A percentile compares a stretch with the other conserved stretches of the same genome.
phyloP scores from a whole-genome alignment of 305 asterid species.

The Petunia hybrid region DNA sequence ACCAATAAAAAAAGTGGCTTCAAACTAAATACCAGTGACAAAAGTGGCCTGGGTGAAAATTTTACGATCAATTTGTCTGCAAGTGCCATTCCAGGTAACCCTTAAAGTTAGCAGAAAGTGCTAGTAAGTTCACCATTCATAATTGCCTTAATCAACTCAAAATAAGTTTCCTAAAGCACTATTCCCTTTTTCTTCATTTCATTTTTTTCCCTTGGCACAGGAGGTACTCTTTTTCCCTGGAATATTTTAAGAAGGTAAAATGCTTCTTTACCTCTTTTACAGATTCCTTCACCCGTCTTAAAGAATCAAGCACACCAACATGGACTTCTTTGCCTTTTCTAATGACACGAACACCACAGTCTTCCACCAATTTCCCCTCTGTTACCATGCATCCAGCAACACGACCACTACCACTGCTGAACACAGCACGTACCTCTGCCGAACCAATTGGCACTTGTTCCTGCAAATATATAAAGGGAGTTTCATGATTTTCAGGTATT shows the following conservation, averaged over 20 bases:
- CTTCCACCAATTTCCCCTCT: constrained; percentile 90
- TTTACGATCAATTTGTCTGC: background rate
- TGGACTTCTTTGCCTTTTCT: constrained; percentile 81
- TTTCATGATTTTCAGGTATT: constrained; percentile 22
- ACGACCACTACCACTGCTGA: constrained; percentile 97
- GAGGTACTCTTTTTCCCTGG: background rate
- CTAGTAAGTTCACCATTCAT: constrained; percentile 24
- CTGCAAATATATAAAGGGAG: constrained; percentile 47
- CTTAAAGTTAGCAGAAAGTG: constrained; percentile 21
- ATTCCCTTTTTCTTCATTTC: background rate
- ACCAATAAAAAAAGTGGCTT: too few relatives aligned
- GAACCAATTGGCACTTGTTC: constrained; percentile 88
- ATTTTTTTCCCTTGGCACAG: constrained; percentile 26
- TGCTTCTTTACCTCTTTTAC: constrained; percentile 82
- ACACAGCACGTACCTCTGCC: constrained; percentile 93
- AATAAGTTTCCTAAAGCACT: background rate
- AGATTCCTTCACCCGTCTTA: constrained; percentile 85
- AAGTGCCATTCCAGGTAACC: constrained; percentile 9
- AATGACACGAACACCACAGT: constrained; percentile 79
- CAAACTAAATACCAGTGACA: too few relatives aligned
- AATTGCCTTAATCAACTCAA: constrained; percentile 17
- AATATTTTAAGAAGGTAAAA: constrained; percentile 25
- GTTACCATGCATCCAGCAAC: constrained; percentile 99
- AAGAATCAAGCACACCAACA: constrained; percentile 81
- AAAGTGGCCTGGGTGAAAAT: too few relatives aligned